Evolutionary conservation across 352 stramenopile genomes (phyloP).

Genomic region (Phytopythium montanum): DNA sequence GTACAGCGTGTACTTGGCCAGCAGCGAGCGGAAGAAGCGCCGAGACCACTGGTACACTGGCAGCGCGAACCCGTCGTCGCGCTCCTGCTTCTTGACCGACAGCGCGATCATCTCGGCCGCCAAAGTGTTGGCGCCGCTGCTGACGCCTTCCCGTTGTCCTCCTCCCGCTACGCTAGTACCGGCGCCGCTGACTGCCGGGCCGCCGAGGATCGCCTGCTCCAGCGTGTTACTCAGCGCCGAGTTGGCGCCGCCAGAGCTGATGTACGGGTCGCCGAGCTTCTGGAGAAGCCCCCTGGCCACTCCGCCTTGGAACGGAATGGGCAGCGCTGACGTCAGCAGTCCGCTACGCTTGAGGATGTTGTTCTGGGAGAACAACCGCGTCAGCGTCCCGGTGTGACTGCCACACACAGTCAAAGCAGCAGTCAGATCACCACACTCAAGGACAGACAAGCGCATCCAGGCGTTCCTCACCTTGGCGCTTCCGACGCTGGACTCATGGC

Average conservation of each 20-base stretch:
- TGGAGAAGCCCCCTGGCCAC: constrained; percentile 25
- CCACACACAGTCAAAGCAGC: constrained; percentile 11
- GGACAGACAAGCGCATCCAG: not conserved
- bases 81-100: constrained; percentile 68
- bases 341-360: constrained; percentile 49
- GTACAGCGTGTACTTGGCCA: constrained; percentile 84
- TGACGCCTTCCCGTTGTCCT: constrained; percentile 14
- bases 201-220: constrained; percentile 66
- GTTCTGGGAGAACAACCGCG: constrained; percentile 55
- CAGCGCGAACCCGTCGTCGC: constrained; percentile 72
- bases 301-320: constrained; percentile 17
- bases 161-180: constrained; percentile 15
- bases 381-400: constrained; percentile 41
- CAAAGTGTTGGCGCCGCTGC: constrained; percentile 34
- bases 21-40: constrained; percentile 77
- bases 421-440: not conserved
- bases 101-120: constrained; percentile 80
- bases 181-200: constrained; percentile 13
- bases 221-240: constrained; percentile 47
- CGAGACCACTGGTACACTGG: constrained; percentile 82
- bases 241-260: constrained; percentile 26
- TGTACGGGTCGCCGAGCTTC: constrained; percentile 44
- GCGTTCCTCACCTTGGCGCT: constrained; percentile 10
- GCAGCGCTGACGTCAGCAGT: constrained; percentile 23
- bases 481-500: constrained; percentile 28